Percentiles rank a stretch among this genome's conserved stretches.
phyloP scores from a whole-genome alignment of 2,329 filamentous ascomycete genomes.

The Tolypocladium pustulatum region DNA sequence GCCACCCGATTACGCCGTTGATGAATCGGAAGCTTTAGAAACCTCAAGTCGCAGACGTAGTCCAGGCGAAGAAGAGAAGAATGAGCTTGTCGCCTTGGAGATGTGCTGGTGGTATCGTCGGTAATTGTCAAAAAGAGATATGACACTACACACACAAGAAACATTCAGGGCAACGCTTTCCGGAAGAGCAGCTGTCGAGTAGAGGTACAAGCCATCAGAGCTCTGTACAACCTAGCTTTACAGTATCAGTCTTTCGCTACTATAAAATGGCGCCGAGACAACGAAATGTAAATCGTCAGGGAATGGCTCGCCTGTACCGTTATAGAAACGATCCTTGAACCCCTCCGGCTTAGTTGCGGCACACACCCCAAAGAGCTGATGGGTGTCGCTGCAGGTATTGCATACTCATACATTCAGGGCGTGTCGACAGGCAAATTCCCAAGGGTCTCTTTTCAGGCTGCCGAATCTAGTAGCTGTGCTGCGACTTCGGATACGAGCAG shows the following conservation, averaged over 20 bases:
- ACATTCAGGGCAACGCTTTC: neutral
- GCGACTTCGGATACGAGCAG: too few species aligned
- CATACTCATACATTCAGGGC: neutral
- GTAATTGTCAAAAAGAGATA: neutral
- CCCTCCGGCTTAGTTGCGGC: neutral
- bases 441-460: neutral
- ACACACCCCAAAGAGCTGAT: neutral
- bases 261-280: neutral
- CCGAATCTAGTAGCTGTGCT: neutral
- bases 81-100: neutral
- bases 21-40: too few species aligned
- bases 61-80: neutral
- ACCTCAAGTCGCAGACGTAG: too few species aligned
- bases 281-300: neutral
- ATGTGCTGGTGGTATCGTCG: neutral
- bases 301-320: neutral
- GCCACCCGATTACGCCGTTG: too few species aligned
- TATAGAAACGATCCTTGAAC: neutral
- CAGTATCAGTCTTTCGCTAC: neutral
- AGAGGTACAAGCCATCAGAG: neutral
- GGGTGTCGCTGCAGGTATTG: neutral
- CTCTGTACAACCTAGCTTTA: neutral
- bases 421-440: neutral
- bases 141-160: neutral
- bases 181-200: neutral